Conservation (phyloP, 169 alveolate genomes). For the Plasmodium chabaudi region DNA sequence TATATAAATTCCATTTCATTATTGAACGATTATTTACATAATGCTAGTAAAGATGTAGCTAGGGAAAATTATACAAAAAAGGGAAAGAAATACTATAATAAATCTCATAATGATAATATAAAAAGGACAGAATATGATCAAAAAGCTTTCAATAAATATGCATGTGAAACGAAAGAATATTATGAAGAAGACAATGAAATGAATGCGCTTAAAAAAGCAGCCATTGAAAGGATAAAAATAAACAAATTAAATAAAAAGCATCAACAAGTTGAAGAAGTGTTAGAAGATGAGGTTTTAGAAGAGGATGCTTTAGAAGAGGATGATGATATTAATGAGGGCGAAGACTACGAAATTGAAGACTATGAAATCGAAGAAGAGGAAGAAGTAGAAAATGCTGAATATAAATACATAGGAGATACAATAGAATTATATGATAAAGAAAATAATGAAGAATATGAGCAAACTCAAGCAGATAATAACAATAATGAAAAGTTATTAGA, state of each 20-base stretch:
- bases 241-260: not conserved
- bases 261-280: not conserved
- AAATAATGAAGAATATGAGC: not conserved
- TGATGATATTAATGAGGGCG: slow-evolving; percentile 11
- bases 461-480: not conserved
- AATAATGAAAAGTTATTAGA: not conserved
- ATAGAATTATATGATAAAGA: not conserved
- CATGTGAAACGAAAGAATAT: slow-evolving; percentile 40
- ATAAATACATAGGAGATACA: not conserved
- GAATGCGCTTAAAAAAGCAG: slow-evolving; percentile 14
- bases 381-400: slow-evolving; percentile 15
- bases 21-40: slow-evolving; percentile 32
- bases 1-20: slow-evolving; percentile 23
- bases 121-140: not conserved
- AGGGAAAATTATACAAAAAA: slow-evolving; percentile 28
- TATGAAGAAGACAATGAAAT: slow-evolving; percentile 23
- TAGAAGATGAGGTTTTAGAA: slow-evolving; percentile 8
- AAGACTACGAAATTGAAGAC: not conserved
- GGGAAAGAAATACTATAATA: slow-evolving; percentile 13
- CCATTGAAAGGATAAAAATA: not conserved
- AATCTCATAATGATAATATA: slow-evolving; percentile 5
- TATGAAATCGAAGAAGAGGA: not conserved
- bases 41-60: slow-evolving; percentile 59
- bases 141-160: slow-evolving; percentile 13
- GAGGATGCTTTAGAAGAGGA: slow-evolving; percentile 10